Conservation (phyloP, 805 yeast genomes). For the Spathaspora arborariae region DNA sequence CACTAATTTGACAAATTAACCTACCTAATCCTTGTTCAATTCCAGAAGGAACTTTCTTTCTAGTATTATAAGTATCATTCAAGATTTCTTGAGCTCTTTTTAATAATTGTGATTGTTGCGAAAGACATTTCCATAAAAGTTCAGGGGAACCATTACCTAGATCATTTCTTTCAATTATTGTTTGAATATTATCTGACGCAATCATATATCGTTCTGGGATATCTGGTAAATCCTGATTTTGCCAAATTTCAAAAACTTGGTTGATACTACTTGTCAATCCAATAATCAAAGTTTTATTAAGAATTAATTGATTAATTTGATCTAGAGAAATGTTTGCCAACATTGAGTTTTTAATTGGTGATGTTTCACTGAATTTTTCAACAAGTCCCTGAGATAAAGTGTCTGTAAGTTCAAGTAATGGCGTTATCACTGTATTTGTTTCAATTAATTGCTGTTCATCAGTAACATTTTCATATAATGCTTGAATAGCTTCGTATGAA, state of each 20-base stretch:
- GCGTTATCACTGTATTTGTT: slow-evolving; percentile 8
- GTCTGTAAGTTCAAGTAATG: slow-evolving; percentile 19
- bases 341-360: slow-evolving; percentile 15
- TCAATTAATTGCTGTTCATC: slow-evolving; percentile 4
- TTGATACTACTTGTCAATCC: slow-evolving; percentile 27
- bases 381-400: slow-evolving; percentile 17
- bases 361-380: slow-evolving; percentile 13
- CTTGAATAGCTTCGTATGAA: slow-evolving; percentile 24
- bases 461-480: slow-evolving; percentile 26
- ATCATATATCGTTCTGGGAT: slow-evolving; percentile 36
- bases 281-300: slow-evolving; percentile 23
- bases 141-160: slow-evolving; percentile 9
- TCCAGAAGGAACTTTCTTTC: slow-evolving; percentile 12
- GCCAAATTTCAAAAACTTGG: slow-evolving; percentile 33
- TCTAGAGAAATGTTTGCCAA: slow-evolving; percentile 23
- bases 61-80: slow-evolving; percentile 14
- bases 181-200: slow-evolving; percentile 43
- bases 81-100: slow-evolving; percentile 38
- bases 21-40: slow-evolving; percentile 25
- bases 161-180: slow-evolving; percentile 36
- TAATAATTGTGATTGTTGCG: slow-evolving; percentile 32
- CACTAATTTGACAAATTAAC: slow-evolving; percentile 34
- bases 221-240: slow-evolving; percentile 16
- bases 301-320: slow-evolving; percentile 27
- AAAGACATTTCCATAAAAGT: slow-evolving; percentile 37